Conservation (phyloP, 768 basidiomycete species). For the Podaxis mareebaensis region DNA sequence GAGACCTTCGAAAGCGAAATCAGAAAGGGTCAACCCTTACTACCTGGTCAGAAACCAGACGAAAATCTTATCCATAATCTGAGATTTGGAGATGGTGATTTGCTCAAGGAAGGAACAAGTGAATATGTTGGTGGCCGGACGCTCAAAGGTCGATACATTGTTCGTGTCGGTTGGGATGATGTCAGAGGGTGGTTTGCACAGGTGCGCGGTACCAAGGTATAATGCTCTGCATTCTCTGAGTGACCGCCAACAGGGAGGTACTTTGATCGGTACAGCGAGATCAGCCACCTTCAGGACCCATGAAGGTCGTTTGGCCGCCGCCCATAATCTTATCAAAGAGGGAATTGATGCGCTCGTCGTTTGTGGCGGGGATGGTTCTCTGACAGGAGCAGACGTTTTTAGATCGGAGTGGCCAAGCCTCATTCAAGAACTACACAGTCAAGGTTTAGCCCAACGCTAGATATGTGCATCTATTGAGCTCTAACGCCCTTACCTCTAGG, state of each 20-base stretch:
- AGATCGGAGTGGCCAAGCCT: slow-evolving; percentile 93
- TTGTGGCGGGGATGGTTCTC: slow-evolving; percentile 95
- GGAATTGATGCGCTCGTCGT: slow-evolving; percentile 97
- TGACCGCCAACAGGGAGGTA: slow-evolving; percentile 71
- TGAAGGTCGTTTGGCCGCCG: slow-evolving; percentile 89
- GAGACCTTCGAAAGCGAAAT: slow-evolving; percentile 24
- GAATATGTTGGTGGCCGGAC: slow-evolving; percentile 69
- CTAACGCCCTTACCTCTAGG: slow-evolving; percentile 38
- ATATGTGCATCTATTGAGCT: neutral
- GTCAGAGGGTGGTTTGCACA: slow-evolving; percentile 93
- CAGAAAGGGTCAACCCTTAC: slow-evolving; percentile 14
- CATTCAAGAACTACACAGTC: slow-evolving; percentile 61
- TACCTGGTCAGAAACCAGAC: slow-evolving; percentile 28
- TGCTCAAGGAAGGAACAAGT: slow-evolving; percentile 79
- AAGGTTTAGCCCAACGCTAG: slow-evolving; percentile 43
- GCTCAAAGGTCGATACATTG: slow-evolving; percentile 90
- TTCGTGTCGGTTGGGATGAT: slow-evolving; percentile 97
- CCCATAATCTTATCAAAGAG: slow-evolving; percentile 89
- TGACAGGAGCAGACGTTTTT: slow-evolving; percentile 95
- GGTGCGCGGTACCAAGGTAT: slow-evolving; percentile 42
- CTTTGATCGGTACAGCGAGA: slow-evolving; percentile 91
- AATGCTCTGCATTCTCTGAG: neutral
- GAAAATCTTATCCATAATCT: slow-evolving; percentile 64
- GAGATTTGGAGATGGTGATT: slow-evolving; percentile 78
- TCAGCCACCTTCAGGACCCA: slow-evolving; percentile 79